phyloP scores from a whole-genome alignment of 225 moss, liverwort and hornwort species.

The Rhytidiadelphus loreus region DNA sequence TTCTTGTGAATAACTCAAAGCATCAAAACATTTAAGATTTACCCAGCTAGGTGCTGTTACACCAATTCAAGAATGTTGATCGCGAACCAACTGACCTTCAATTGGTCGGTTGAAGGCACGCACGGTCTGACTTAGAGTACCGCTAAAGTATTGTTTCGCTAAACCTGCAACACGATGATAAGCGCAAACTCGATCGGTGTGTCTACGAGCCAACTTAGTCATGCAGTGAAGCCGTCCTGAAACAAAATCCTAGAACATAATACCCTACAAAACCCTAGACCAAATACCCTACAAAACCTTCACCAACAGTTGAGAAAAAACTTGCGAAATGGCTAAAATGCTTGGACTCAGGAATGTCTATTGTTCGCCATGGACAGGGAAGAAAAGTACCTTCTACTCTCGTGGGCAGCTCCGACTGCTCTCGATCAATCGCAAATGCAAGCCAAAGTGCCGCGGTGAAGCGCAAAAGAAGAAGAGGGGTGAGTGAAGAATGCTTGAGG shows the following conservation, averaged over 20 bases:
- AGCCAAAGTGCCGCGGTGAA: background rate
- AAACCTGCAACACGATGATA: background rate
- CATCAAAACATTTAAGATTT: background rate
- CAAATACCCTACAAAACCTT: background rate
- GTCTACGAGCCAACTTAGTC: too few species aligned
- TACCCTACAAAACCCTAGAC: too few species aligned
- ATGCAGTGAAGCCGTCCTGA: background rate
- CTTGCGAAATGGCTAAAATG: background rate
- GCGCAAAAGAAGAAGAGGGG: too few species aligned
- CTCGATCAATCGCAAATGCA: background rate
- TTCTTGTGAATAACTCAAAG: background rate
- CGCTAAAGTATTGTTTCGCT: background rate
- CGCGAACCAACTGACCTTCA: background rate
- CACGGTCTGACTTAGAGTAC: too few species aligned
- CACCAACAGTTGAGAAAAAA: background rate
- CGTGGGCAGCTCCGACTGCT: background rate
- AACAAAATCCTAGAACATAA: background rate
- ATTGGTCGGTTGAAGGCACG: background rate
- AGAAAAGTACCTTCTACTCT: background rate
- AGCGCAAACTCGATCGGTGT: background rate
- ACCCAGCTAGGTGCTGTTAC: background rate
- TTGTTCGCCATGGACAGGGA: background rate
- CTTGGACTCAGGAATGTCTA: background rate
- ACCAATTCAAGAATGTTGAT: background rate
- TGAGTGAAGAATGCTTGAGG: background rate